phyloP scores from a whole-genome alignment of 148 eudicot genomes.

The Vaccinium darrowii region DNA sequence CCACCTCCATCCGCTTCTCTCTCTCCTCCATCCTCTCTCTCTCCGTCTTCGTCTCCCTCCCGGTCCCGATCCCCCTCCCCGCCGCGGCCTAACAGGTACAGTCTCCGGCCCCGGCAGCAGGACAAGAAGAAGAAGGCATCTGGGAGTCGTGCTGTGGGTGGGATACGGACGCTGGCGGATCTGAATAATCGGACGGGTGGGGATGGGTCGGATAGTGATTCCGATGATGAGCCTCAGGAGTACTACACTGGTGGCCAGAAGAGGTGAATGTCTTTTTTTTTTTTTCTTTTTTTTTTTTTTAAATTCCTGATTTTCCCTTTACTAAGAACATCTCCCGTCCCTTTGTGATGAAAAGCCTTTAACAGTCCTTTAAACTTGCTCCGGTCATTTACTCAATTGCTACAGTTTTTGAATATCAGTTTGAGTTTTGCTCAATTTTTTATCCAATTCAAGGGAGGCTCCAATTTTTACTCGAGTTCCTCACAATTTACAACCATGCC shows the following conservation, averaged over 20 bases:
- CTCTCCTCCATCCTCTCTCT: conserved; percentile 42
- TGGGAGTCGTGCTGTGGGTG: conserved; percentile 23
- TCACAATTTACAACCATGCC: too few relatives aligned
- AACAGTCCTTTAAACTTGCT: too few relatives aligned
- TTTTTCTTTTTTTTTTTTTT: too few relatives aligned
- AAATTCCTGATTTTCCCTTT: not conserved
- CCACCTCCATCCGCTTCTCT: conserved; percentile 16
- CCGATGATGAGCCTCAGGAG: conserved; percentile 53
- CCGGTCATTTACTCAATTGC: too few relatives aligned
- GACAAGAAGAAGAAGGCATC: conserved; percentile 17
- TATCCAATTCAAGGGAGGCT: too few relatives aligned
- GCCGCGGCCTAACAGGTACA: conserved; percentile 27
- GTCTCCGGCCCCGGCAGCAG: conserved; percentile 39
- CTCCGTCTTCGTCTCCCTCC: conserved; percentile 42
- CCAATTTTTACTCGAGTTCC: too few relatives aligned
- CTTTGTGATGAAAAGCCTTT: not conserved
- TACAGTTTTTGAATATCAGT: too few relatives aligned
- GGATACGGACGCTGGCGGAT: conserved; percentile 59
- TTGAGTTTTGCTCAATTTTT: too few relatives aligned
- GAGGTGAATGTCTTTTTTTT: conserved; percentile 35
- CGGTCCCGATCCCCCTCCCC: conserved; percentile 2
- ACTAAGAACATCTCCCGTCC: too few relatives aligned
- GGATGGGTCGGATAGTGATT: conserved; percentile 47
- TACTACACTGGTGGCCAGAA: conserved; percentile 69
- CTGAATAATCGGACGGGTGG: conserved; percentile 32